Evolutionary conservation across 163 green algal species (phyloP).

Genomic region (Prototheca wickerhamii): DNA sequence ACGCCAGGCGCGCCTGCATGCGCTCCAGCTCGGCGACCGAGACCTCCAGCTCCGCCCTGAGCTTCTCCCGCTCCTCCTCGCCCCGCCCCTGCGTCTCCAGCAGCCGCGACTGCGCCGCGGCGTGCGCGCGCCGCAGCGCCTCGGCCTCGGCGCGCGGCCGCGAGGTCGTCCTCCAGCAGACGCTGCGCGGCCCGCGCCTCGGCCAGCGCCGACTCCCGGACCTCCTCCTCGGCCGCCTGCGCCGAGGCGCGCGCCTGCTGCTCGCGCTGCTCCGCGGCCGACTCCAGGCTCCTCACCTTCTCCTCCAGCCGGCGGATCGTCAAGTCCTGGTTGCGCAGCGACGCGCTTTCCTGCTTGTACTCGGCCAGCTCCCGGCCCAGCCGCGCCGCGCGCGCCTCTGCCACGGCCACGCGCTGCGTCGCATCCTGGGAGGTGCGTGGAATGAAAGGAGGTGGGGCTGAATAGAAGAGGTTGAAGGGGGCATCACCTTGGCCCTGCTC

Average conservation of each 20-base stretch:
- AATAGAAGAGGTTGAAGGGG: too few relatives aligned
- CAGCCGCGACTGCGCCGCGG: slow-evolving; percentile 69
- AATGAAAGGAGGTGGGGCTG: too few relatives aligned
- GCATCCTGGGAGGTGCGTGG: slow-evolving; percentile 30
- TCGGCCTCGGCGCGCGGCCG: slow-evolving; percentile 40
- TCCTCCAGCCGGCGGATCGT: slow-evolving; percentile 77
- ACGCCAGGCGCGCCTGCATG: slow-evolving; percentile 38
- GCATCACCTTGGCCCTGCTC: too few relatives aligned
- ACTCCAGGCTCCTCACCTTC: slow-evolving; percentile 50
- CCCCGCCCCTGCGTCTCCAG: slow-evolving; percentile 43
- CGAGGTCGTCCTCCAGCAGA: slow-evolving; percentile 30
- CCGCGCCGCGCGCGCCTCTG: slow-evolving; percentile 42
- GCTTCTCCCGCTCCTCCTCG: slow-evolving; percentile 44
- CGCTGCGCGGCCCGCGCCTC: too few relatives aligned
- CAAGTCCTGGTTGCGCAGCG: slow-evolving; percentile 75
- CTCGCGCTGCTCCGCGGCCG: too few relatives aligned
- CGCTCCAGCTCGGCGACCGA: slow-evolving; percentile 68
- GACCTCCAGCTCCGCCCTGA: slow-evolving; percentile 56
- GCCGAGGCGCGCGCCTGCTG: too few relatives aligned
- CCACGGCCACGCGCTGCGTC: slow-evolving; percentile 34
- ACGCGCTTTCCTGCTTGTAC: slow-evolving; percentile 64
- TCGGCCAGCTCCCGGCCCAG: slow-evolving; percentile 63
- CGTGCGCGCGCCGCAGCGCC: slow-evolving; percentile 61
- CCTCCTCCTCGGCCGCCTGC: too few relatives aligned
- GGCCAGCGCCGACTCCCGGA: too few relatives aligned